Conservation (phyloP, 176 grass and related monocot genomes). For the Avena sativa region DNA sequence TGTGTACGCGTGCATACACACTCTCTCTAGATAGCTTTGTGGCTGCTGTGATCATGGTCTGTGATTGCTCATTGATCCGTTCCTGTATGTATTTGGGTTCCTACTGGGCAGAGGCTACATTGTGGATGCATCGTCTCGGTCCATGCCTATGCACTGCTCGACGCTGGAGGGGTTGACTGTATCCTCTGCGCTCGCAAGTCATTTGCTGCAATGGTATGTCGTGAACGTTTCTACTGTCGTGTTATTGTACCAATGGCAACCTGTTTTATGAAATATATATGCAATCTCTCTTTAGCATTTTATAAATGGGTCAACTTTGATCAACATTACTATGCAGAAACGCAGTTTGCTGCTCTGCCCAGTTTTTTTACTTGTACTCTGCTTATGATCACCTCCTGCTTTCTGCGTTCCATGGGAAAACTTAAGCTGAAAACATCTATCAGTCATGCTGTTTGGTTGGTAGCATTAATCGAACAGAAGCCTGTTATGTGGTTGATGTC, state of each 20-base stretch:
- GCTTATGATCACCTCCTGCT: constrained; percentile 3
- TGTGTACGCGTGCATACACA: constrained; percentile 45
- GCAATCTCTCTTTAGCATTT: not conserved
- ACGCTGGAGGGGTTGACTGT: constrained; percentile 93
- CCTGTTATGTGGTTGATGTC: constrained; percentile 28
- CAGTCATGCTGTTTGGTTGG: constrained; percentile 32
- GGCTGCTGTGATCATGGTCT: not conserved
- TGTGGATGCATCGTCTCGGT: constrained; percentile 95
- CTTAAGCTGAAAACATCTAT: not conserved
- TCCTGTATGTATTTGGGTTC: constrained; percentile 35
- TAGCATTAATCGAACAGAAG: constrained; percentile 35
- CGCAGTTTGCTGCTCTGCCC: constrained; percentile 8
- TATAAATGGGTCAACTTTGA: constrained; percentile 1
- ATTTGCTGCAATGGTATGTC: constrained; percentile 48
- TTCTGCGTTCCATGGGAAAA: not conserved
- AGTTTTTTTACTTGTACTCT: constrained; percentile 1
- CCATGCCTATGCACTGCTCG: constrained; percentile 73
- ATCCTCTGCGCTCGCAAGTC: constrained; percentile 72
- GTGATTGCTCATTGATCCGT: constrained; percentile 1
- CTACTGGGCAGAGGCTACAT: constrained; percentile 71
- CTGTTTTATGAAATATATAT: not conserved
- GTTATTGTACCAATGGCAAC: not conserved
- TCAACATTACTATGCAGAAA: constrained; percentile 14
- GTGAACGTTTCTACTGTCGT: not conserved
- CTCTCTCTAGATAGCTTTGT: constrained; percentile 6